Evolutionary conservation across 2,329 filamentous ascomycete genomes (phyloP).

Genomic region (Aspergillus pseudotamarii): DNA sequence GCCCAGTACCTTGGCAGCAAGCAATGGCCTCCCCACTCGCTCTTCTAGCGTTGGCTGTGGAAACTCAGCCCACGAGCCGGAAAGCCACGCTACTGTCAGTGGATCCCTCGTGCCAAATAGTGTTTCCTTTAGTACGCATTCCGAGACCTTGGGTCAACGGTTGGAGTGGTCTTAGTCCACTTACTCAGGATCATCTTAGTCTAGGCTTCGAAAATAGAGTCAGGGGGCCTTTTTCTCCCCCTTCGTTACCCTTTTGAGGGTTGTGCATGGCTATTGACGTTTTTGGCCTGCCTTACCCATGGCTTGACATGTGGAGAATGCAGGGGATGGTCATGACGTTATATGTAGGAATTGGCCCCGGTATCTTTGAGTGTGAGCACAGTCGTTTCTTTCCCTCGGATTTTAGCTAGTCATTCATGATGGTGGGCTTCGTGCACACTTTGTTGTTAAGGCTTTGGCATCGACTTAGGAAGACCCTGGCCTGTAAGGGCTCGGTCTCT

Average conservation of each 20-base stretch:
- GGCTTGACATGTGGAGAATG: neutral
- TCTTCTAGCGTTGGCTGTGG: neutral
- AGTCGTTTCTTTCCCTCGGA: neutral
- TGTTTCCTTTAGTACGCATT: neutral
- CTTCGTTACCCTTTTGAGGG: neutral
- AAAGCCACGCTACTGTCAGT: conserved; percentile 2
- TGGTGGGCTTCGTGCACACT: neutral
- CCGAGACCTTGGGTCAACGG: conserved; percentile 5
- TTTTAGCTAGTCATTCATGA: neutral
- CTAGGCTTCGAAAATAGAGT: neutral
- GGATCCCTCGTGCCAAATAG: neutral
- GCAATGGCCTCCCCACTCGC: neutral
- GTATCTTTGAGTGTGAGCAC: neutral
- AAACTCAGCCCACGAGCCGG: neutral
- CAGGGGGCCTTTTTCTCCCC: neutral
- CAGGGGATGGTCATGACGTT: neutral
- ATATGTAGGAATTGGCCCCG: neutral
- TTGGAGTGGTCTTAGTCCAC: neutral
- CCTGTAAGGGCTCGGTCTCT: neutral
- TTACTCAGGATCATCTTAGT: neutral
- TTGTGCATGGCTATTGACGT: neutral
- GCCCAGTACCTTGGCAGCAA: neutral
- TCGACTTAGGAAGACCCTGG: neutral
- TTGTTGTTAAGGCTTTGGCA: neutral
- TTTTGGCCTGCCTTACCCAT: neutral